Conservation (phyloP, 179 eudicot genomes). For the Beta corolliflora region DNA sequence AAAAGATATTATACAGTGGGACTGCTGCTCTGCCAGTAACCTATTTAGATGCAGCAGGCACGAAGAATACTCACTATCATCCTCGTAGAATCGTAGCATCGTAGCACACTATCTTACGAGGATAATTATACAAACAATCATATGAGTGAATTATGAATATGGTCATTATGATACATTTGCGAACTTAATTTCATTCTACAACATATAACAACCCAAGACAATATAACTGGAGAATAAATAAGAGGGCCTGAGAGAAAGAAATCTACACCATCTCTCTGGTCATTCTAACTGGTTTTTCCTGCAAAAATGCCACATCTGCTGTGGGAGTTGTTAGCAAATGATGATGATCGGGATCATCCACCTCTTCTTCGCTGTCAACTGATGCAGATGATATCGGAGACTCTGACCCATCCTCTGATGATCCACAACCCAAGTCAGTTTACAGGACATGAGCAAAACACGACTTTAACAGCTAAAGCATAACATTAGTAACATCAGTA, state of each 20-base stretch:
- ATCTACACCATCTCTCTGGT: constrained; percentile 45
- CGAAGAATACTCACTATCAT: not conserved
- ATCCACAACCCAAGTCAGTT: constrained; percentile 10
- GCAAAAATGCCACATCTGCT: constrained; percentile 57
- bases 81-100: not conserved
- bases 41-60: not conserved
- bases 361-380: constrained; percentile 38
- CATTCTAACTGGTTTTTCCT: constrained; percentile 58
- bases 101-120: constrained; percentile 15
- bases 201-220: not conserved
- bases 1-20: not conserved
- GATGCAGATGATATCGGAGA: constrained; percentile 31
- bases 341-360: constrained; percentile 54
- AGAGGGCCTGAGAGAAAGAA: not conserved
- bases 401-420: constrained; percentile 46
- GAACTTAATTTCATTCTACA: not conserved
- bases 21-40: not conserved
- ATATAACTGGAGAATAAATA: not conserved
- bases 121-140: constrained; percentile 10
- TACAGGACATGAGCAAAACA: not conserved
- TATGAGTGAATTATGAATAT: not conserved
- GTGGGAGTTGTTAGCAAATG: constrained; percentile 50
- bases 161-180: constrained; percentile 20
- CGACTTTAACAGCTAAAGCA: not conserved
- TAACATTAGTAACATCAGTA: not conserved